Percentiles rank a stretch among this genome's conserved stretches.
These are phyloP conservation scores for Phytophthora ohioensis DNA, from an alignment of 352 stramenopile genomes.

Conservation along the genomic window DNA sequence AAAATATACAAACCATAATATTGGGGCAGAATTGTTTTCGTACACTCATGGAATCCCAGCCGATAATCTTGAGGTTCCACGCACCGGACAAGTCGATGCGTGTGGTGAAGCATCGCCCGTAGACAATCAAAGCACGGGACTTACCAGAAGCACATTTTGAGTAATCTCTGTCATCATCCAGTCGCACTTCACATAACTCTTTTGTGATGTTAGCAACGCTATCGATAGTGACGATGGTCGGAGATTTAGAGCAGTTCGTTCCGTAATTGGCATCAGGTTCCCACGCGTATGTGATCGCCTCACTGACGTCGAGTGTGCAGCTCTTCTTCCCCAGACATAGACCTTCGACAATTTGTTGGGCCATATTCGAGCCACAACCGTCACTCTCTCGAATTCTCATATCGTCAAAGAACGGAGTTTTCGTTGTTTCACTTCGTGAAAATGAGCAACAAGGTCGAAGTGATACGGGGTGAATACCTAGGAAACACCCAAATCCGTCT, in stretches of 20 bases:
- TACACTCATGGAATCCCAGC: conserved; percentile 84
- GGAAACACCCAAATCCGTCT: conserved; percentile 66
- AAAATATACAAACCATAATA: neutral
- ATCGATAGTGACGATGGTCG: conserved; percentile 35
- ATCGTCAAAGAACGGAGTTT: conserved; percentile 54
- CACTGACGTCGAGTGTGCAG: conserved; percentile 73
- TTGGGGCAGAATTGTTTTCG: conserved; percentile 1
- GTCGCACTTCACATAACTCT: conserved; percentile 43
- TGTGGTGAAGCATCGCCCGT: conserved; percentile 79
- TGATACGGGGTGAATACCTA: conserved; percentile 72
- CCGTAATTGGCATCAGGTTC: conserved; percentile 51
- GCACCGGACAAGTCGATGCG: conserved; percentile 76
- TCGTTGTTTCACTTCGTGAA: conserved; percentile 36
- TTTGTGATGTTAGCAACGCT: conserved; percentile 41
- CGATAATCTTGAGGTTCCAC: conserved; percentile 82
- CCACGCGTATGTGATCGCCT: conserved; percentile 67
- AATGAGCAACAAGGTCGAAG: conserved; percentile 72
- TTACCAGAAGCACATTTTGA: conserved; percentile 46
- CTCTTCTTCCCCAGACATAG: conserved; percentile 75
- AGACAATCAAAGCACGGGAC: conserved; percentile 68
- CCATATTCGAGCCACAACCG: conserved; percentile 51
- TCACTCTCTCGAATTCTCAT: conserved; percentile 60
- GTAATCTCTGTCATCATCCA: conserved; percentile 71
- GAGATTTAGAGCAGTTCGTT: conserved; percentile 46
- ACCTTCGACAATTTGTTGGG: conserved; percentile 75